Evolutionary conservation across 2,329 filamentous ascomycete genomes (phyloP).

Genomic region (Clonostachys chloroleuca): DNA sequence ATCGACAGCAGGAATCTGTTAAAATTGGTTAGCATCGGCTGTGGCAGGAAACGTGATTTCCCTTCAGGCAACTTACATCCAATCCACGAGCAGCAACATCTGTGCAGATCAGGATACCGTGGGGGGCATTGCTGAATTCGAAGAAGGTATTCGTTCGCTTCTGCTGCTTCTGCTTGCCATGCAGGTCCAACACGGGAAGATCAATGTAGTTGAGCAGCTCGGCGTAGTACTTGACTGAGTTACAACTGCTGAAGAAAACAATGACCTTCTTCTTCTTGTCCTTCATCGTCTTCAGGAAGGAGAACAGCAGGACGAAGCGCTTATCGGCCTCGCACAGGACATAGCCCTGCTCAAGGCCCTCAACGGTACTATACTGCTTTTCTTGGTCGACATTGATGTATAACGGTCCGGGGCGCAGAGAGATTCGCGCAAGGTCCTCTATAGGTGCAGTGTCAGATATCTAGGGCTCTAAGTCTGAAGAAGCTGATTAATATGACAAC

Average conservation of each 20-base stretch:
- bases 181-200: slow-evolving; percentile 78
- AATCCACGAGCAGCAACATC: slow-evolving; percentile 93
- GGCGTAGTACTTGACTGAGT: slow-evolving; percentile 92
- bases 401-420: slow-evolving; percentile 81
- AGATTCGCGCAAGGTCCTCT: slow-evolving; percentile 92
- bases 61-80: slow-evolving; percentile 53
- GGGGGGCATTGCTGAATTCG: slow-evolving; percentile 75
- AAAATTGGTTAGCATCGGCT: not conserved
- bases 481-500: slow-evolving; percentile 2
- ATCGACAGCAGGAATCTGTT: slow-evolving; percentile 82
- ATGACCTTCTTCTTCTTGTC: slow-evolving; percentile 96
- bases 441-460: not conserved
- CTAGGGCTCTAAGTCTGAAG: not conserved
- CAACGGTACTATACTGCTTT: slow-evolving; percentile 87
- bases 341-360: slow-evolving; percentile 93
- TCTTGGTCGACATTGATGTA: slow-evolving; percentile 96
- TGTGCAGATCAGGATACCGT: slow-evolving; percentile 89
- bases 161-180: slow-evolving; percentile 97
- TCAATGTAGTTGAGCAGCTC: slow-evolving; percentile 98
- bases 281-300: slow-evolving; percentile 73
- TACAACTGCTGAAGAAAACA: slow-evolving; percentile 91
- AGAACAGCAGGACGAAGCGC: slow-evolving; percentile 89
- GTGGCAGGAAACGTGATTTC: not conserved
- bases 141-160: slow-evolving; percentile 99
- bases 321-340: slow-evolving; percentile 91